Evolutionary conservation across 208 protist genomes (phyloP).

Genomic region (Acanthamoeba triangularis): DNA sequence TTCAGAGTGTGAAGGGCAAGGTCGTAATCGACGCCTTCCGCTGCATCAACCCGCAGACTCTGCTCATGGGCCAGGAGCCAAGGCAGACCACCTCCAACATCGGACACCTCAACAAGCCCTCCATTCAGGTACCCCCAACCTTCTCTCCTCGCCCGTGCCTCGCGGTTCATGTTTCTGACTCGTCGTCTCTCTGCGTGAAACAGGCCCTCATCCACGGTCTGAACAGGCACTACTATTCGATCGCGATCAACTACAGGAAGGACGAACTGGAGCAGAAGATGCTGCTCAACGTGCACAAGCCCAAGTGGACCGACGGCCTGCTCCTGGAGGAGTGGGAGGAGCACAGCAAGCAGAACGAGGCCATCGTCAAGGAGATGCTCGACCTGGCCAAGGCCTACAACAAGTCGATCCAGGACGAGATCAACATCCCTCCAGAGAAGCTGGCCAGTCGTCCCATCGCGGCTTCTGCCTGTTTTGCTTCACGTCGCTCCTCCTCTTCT

Average conservation of each 20-base stretch:
- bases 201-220: slow-evolving; percentile 98
- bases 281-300: slow-evolving; percentile 99
- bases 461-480: slow-evolving; percentile 70
- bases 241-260: slow-evolving; percentile 99
- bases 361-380: slow-evolving; percentile 92
- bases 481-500: slow-evolving; percentile 74
- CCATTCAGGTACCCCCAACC: slow-evolving; percentile 91
- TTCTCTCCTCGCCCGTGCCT: slow-evolving; percentile 13
- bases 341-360: slow-evolving; percentile 92
- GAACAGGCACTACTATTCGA: slow-evolving; percentile 99
- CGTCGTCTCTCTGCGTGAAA: neutral
- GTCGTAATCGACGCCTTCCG: slow-evolving; percentile 99
- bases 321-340: slow-evolving; percentile 92
- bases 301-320: slow-evolving; percentile 98
- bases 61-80: slow-evolving; percentile 96
- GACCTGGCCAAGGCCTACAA: slow-evolving; percentile 94
- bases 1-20: slow-evolving; percentile 99
- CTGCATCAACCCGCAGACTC: slow-evolving; percentile 95
- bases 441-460: slow-evolving; percentile 81
- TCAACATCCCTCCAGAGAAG: slow-evolving; percentile 90
- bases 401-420: slow-evolving; percentile 94
- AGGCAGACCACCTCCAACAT: slow-evolving; percentile 99
- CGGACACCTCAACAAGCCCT: slow-evolving; percentile 99
- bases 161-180: neutral
- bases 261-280: slow-evolving; percentile 99